Evolutionary conservation across 768 basidiomycete species (phyloP).

Genomic region (Suillus brevipes): DNA sequence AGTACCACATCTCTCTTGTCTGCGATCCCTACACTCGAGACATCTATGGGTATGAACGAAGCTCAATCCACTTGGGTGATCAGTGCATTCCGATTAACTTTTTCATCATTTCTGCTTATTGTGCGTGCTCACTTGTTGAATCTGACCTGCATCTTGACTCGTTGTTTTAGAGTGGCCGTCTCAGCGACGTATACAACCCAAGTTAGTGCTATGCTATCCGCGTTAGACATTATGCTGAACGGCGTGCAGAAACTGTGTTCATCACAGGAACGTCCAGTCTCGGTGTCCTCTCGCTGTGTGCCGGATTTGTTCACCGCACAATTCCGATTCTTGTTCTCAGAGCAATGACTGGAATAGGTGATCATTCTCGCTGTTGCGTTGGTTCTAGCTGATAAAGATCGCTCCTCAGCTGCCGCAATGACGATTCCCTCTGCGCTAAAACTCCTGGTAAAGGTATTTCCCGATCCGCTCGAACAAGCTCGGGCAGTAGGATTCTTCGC

Average conservation of each 20-base stretch:
- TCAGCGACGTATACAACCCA: slow-evolving; percentile 41
- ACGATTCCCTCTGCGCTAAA: slow-evolving; percentile 52
- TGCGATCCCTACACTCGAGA: slow-evolving; percentile 37
- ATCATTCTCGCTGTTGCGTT: slow-evolving; percentile 2
- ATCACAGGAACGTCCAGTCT: slow-evolving; percentile 40
- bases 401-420: slow-evolving; percentile 42
- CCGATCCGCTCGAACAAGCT: slow-evolving; percentile 46
- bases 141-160: neutral
- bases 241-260: slow-evolving; percentile 42
- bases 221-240: neutral
- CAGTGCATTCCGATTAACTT: slow-evolving; percentile 42
- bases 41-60: slow-evolving; percentile 19
- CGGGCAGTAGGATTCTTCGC: slow-evolving; percentile 50
- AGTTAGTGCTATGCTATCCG: slow-evolving; percentile 28
- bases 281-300: slow-evolving; percentile 43
- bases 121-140: neutral
- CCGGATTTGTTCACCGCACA: slow-evolving; percentile 48
- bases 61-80: slow-evolving; percentile 40
- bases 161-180: slow-evolving; percentile 35
- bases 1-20: slow-evolving; percentile 40
- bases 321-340: slow-evolving; percentile 51
- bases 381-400: slow-evolving; percentile 2
- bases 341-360: slow-evolving; percentile 50
- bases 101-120: slow-evolving; percentile 41
- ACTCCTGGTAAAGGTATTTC: slow-evolving; percentile 52